These are phyloP conservation scores for Castanopsis chinensis DNA, from an alignment of 306 rosid genomes.

Conservation along the genomic window DNA sequence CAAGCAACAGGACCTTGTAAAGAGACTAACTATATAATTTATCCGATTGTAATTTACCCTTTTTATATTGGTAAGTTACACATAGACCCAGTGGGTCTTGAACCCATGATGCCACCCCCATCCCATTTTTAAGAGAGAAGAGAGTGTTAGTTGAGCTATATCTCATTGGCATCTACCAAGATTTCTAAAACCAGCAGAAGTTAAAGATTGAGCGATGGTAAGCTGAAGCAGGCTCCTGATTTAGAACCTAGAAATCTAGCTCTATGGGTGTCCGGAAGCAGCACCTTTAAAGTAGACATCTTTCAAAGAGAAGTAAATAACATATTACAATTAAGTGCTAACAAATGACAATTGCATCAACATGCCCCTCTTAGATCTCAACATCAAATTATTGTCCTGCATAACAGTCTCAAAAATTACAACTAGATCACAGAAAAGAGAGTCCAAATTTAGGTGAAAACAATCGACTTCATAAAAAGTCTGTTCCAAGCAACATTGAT, in stretches of 20 bases:
- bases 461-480: not conserved
- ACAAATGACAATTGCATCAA: not conserved
- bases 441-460: not conserved
- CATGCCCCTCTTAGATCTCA: not conserved
- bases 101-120: too few relatives aligned
- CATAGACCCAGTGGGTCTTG: too few relatives aligned
- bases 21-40: too few relatives aligned
- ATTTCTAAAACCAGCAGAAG: not conserved
- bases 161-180: too few relatives aligned
- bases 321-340: not conserved
- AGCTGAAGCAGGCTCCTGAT: too few relatives aligned
- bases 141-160: too few relatives aligned
- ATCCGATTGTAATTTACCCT: too few relatives aligned
- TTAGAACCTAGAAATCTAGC: not conserved
- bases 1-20: too few relatives aligned
- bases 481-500: slow-evolving; percentile 1
- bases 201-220: not conserved
- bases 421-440: not conserved
- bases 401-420: not conserved
- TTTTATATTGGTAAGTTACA: too few relatives aligned
- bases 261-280: not conserved
- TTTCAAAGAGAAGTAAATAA: too few relatives aligned
- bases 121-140: too few relatives aligned
- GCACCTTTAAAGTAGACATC: not conserved
- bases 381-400: not conserved